phyloP scores from a whole-genome alignment of 2,329 filamentous ascomycete species.

The Aureobasidium sp. region DNA sequence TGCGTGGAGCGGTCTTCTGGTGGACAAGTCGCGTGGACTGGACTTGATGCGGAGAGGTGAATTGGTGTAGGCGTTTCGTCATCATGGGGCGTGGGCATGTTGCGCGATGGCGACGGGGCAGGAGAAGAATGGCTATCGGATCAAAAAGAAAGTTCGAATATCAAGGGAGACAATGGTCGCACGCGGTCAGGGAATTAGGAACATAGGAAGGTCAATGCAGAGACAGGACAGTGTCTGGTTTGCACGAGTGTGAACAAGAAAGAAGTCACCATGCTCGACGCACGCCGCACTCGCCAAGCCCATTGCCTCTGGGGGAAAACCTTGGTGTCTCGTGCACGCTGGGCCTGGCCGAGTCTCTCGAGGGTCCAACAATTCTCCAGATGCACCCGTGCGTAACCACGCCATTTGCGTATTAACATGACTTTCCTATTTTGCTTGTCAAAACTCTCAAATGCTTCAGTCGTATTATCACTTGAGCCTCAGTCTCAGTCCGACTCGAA shows the following conservation, averaged over 20 bases:
- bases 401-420: not conserved
- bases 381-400: not conserved
- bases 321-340: not conserved
- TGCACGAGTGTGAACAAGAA: not conserved
- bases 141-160: not conserved
- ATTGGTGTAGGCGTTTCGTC: slow-evolving; percentile 15
- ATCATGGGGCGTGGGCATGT: slow-evolving; percentile 16
- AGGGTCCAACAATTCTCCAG: no score
- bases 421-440: not conserved
- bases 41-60: slow-evolving; percentile 13
- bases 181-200: slow-evolving; percentile 1
- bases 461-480: not conserved
- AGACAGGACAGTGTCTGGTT: not conserved
- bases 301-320: not conserved
- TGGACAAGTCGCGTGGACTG: slow-evolving; percentile 34
- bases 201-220: slow-evolving; percentile 8
- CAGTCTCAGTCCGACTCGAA: not conserved
- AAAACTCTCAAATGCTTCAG: not conserved
- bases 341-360: no score
- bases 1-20: slow-evolving; percentile 32
- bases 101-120: not conserved
- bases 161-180: not conserved
- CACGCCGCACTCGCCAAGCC: not conserved
- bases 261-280: slow-evolving; percentile 5
- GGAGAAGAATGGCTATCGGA: not conserved